Percentiles rank a stretch among this genome's conserved stretches.
Conservation (phyloP, 306 rosid genomes). For the Mimosa pudica region DNA sequence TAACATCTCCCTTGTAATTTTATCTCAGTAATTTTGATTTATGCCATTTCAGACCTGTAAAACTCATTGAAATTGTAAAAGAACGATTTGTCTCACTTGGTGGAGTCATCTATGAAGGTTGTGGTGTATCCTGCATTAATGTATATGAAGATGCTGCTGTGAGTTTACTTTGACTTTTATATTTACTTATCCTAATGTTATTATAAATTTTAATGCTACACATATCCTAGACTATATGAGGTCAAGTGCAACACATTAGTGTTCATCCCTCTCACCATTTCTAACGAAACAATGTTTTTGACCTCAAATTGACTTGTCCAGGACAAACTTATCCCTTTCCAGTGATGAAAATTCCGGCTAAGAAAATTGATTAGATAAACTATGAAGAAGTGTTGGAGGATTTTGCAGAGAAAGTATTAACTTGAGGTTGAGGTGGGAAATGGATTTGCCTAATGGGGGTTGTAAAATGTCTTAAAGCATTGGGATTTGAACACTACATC, state of each 20-base stretch:
- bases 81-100: conserved; percentile 76
- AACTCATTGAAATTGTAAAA: conserved; percentile 82
- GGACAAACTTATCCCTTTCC: background rate
- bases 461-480: background rate
- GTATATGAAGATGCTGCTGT: conserved; percentile 83
- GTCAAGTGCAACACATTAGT: background rate
- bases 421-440: background rate
- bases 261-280: background rate
- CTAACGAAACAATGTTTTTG: background rate
- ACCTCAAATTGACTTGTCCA: background rate
- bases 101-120: conserved; percentile 78
- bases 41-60: conserved; percentile 62
- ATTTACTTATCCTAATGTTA: conserved; percentile 27
- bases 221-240: background rate
- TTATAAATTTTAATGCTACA: conserved; percentile 8
- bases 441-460: background rate
- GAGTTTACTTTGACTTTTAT: conserved; percentile 50
- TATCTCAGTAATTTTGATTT: conserved; percentile 14
- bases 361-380: background rate
- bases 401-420: background rate
- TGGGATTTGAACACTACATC: background rate
- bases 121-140: conserved; percentile 56
- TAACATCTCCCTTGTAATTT: conserved; percentile 26
- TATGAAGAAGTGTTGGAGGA: conserved; percentile 8
- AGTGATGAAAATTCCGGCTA: background rate